A percentile compares a stretch with the other conserved stretches of the same genome.
phyloP scores from a whole-genome alignment of 116 monocot genomes.

The Thalassia testudinum region DNA sequence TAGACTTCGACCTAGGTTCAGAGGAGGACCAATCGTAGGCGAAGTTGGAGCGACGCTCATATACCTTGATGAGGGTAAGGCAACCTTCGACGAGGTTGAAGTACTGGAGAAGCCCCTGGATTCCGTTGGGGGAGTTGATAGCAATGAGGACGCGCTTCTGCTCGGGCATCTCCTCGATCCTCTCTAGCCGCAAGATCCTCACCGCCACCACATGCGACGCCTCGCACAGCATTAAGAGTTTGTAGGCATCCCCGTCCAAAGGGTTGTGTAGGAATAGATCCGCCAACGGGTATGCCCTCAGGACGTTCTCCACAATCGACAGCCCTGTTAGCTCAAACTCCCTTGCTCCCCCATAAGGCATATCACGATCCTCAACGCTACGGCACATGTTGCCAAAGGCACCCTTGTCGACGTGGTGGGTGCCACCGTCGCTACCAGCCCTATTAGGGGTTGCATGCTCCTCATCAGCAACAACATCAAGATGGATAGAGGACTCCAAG shows the following conservation, averaged over 20 bases:
- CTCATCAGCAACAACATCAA: no score
- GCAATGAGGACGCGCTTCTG: slow-evolving; percentile 36
- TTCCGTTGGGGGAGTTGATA: slow-evolving; percentile 44
- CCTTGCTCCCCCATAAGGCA: slow-evolving; percentile 79
- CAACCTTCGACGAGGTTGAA: slow-evolving; percentile 78
- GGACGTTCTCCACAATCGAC: slow-evolving; percentile 52
- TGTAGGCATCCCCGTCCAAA: slow-evolving; percentile 61
- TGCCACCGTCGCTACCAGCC: no score
- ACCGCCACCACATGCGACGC: slow-evolving; percentile 51
- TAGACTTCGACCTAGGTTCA: slow-evolving; percentile 73
- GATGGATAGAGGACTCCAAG: no score
- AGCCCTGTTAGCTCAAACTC: slow-evolving; percentile 85
- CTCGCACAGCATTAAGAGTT: slow-evolving; percentile 18
- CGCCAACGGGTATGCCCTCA: slow-evolving; percentile 30
- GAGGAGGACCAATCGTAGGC: slow-evolving; percentile 64
- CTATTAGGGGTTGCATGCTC: no score
- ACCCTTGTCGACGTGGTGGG: no score
- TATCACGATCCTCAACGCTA: slow-evolving; percentile 44
- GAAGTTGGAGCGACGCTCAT: slow-evolving; percentile 26
- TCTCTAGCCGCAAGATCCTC: slow-evolving; percentile 26
- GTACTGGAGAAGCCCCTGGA: slow-evolving; percentile 80
- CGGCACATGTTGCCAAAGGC: no score
- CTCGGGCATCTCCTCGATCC: slow-evolving; percentile 24
- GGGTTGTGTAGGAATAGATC: slow-evolving; percentile 73
- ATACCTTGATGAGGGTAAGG: slow-evolving; percentile 29